Conservation (phyloP, 805 yeast species). For the Wilhelminamyces savonicus region DNA sequence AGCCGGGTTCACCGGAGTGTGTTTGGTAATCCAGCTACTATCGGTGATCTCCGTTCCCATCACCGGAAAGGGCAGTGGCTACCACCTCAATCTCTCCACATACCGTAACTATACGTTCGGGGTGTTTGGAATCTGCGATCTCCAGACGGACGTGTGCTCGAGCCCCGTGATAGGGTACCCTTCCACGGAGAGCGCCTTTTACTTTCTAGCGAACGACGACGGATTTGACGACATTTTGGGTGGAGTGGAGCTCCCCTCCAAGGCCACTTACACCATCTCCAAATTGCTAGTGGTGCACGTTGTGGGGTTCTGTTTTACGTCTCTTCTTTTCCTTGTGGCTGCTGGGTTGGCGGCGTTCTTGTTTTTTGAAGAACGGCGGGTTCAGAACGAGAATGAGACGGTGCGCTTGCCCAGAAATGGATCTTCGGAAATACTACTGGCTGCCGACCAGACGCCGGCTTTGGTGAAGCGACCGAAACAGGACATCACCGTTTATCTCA, state of each 20-base stretch:
- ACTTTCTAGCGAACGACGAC: slow-evolving; percentile 3
- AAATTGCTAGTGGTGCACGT: slow-evolving; percentile 37
- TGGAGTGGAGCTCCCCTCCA: slow-evolving; percentile 33
- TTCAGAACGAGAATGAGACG: too few relatives aligned
- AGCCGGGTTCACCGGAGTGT: slow-evolving; percentile 21
- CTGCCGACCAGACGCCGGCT: too few relatives aligned
- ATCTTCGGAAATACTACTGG: too few relatives aligned
- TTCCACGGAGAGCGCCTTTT: slow-evolving; percentile 11
- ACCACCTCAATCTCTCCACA: slow-evolving; percentile 23
- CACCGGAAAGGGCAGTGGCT: slow-evolving; percentile 18
- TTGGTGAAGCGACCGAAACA: too few relatives aligned
- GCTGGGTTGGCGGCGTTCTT: slow-evolving; percentile 5
- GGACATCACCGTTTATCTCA: slow-evolving; percentile 25
- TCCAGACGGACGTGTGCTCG: slow-evolving; percentile 20
- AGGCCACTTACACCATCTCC: slow-evolving; percentile 32
- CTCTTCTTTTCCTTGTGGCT: slow-evolving; percentile 12
- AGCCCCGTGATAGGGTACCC: slow-evolving; percentile 34
- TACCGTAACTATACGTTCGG: slow-evolving; percentile 32
- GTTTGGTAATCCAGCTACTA: slow-evolving; percentile 30
- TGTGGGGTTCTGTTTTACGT: slow-evolving; percentile 28
- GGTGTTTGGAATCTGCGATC: slow-evolving; percentile 38
- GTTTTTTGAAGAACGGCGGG: neutral
- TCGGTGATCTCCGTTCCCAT: slow-evolving; percentile 38
- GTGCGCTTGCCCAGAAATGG: too few relatives aligned
- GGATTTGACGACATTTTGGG: slow-evolving; percentile 4